Percentiles rank a stretch among this genome's conserved stretches.
Conservation (phyloP, 345 rosid species). For the Erodium maritimum region DNA sequence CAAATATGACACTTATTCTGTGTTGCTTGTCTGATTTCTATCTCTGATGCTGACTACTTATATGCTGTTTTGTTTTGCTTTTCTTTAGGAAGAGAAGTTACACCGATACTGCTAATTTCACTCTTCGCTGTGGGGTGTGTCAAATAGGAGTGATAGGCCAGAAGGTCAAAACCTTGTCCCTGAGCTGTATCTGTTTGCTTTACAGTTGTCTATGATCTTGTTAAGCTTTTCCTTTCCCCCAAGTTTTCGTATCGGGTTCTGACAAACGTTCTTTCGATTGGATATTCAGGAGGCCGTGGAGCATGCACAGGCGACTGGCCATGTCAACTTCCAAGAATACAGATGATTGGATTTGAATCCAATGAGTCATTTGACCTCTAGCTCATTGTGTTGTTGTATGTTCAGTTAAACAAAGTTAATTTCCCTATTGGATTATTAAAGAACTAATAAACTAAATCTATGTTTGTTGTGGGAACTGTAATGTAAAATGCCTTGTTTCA, state of each 20-base stretch:
- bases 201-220: neutral
- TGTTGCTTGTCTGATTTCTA: no score
- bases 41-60: neutral
- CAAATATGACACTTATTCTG: no score
- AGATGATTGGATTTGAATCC: constrained; percentile 16
- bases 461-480: neutral
- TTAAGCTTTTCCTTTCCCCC: neutral
- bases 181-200: no score
- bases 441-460: neutral
- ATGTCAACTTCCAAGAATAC: constrained; percentile 84
- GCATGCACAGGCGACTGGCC: constrained; percentile 93
- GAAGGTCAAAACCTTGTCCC: constrained; percentile 34
- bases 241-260: neutral
- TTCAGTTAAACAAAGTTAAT: neutral
- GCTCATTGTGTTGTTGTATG: neutral
- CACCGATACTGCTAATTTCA: constrained; percentile 74
- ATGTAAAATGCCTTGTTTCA: neutral
- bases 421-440: neutral
- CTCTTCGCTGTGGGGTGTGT: constrained; percentile 87
- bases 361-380: neutral
- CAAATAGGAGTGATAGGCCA: constrained; percentile 84
- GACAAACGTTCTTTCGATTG: neutral
- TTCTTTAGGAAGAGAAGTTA: constrained; percentile 59
- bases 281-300: constrained; percentile 64
- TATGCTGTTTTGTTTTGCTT: neutral